Evolutionary conservation across 495 filamentous ascomycete species (phyloP), one percentile per base, ranked within the genome.

Genomic region (Neurospora sp.): DNA sequence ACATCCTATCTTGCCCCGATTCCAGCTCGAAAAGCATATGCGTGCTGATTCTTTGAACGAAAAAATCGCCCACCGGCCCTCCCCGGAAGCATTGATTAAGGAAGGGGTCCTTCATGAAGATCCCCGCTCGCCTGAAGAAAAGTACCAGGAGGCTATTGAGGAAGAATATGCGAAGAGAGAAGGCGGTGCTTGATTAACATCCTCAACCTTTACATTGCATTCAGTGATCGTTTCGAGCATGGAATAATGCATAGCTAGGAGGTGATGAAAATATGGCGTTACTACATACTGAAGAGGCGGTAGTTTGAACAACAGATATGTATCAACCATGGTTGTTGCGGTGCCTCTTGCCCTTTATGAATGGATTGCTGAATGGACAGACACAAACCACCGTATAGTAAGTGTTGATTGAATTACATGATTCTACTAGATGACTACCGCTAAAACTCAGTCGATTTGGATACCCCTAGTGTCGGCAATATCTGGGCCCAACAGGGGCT

Each of bases 1-100:
- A 71, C 66, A 72, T 66, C 39, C 5, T 40, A 38, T 39, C 39
- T 39, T 39, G 39, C 18, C 16, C 35, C 44, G n/a, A 70, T 12
- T 9, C 48, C 71, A 86, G 82, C 88, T 97, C 70, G 90, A 92
- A 80, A 91, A 88, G 77, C 89, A 94, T 78, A 96, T 97, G 94
- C 89, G 91, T 23, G 90, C 89, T 70, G 91, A 97, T 79, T 91
- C 87, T 40, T 83, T 97, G 44, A 94, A 97, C 80, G 92, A 94
- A 77, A 93, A 92, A 80, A 88, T 97, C 72, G 85, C 90, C 78
- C 86, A 90, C 72, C 87, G 94, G 9, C 94, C 94, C 2, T 84
- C 89, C 37, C 90, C 91, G 5, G 92, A 93, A 72, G 87, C 91
- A 40, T 81, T 97, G 69, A 86, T 97, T 69, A 88, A 91, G 75